Base-by-base conservation (phyloP, 805 yeast species). In the Candida nonsorbophila region DNA sequence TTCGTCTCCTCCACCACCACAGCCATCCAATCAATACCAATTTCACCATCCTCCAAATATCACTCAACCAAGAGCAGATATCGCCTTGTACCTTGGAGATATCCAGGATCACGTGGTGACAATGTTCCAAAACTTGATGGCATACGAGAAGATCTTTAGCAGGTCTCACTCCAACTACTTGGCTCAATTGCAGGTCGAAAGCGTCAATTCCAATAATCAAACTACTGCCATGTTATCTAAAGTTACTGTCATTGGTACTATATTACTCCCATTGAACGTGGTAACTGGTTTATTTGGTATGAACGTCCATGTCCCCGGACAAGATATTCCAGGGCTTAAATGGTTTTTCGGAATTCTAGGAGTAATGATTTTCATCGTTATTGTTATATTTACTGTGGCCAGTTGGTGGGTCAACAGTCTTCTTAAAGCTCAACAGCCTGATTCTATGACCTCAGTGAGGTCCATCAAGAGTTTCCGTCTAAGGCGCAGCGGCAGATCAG, bases 21-120 rank as follows among this genome's bases (percentile, higher is more conserved):
- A 27, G 40, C 36, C 34, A 7, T 25, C 40, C 4, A 36, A 30
- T 21, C 43, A 33, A 25, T 35, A 37, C 32, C 56, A 43, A 24
- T 42, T 41, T 21, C 37, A 41, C 15, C 42, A 30, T 7, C 22
- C 26, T 9, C 20, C 37, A 5, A 45, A 44, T 20, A 50, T 50
- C 8, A 56, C 61, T 2, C 66, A 78, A 44, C 95, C 96, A 29
- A 72, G 94, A 47, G 90, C 83, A 16, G 97, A 90, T 47, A 88
- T 88, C 58, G 95, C 94, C 0, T 67, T 88, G 40, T 90, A 85
- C 55, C 60, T 88, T 38, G 96, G 96, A 33, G 97, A 88, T 74
- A 88, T 88, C 51, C 96, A 87, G 60, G 97, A 88, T 69, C 97
- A 88, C 72, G 83, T 90, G 47, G 79, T 88, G 34, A 90, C 97